Conservation (phyloP, 2,329 filamentous ascomycete genomes). For the Cladobotryum mycophilum region DNA sequence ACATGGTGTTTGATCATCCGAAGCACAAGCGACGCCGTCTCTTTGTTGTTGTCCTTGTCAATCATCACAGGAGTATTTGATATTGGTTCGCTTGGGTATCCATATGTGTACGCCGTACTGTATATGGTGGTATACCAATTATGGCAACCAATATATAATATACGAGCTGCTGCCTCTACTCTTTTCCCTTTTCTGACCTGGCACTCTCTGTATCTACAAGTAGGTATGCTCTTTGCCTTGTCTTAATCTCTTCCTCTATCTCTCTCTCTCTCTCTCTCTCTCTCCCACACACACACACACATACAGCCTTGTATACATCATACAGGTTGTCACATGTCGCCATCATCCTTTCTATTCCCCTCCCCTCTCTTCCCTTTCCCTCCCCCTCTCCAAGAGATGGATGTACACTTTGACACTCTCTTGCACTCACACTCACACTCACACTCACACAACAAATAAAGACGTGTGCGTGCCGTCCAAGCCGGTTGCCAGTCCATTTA, state of each 20-base stretch:
- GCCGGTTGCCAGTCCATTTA: constrained; percentile 9
- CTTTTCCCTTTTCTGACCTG: neutral
- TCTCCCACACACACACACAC: neutral
- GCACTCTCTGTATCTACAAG: neutral
- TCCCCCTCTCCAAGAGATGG: neutral
- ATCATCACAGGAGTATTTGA: too few relatives aligned
- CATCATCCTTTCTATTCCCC: too few relatives aligned
- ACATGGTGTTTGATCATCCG: too few relatives aligned
- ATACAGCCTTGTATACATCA: too few relatives aligned
- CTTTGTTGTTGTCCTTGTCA: too few relatives aligned
- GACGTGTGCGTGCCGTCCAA: constrained; percentile 10
- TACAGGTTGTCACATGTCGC: too few relatives aligned
- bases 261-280: neutral
- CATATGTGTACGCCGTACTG: neutral
- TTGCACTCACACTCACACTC: too few relatives aligned
- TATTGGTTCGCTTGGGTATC: too few relatives aligned
- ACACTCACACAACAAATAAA: too few relatives aligned
- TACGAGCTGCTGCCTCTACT: neutral
- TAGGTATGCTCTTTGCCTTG: neutral
- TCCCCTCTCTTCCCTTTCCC: neutral
- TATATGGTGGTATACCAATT: neutral
- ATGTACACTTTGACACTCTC: neutral
- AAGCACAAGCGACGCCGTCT: too few relatives aligned
- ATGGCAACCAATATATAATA: neutral
- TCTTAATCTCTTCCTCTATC: neutral